A percentile compares a stretch with the other conserved stretches of the same genome.
phyloP scores from a whole-genome alignment of 2,329 filamentous ascomycete genomes.

The Aspergillus udagawae region DNA sequence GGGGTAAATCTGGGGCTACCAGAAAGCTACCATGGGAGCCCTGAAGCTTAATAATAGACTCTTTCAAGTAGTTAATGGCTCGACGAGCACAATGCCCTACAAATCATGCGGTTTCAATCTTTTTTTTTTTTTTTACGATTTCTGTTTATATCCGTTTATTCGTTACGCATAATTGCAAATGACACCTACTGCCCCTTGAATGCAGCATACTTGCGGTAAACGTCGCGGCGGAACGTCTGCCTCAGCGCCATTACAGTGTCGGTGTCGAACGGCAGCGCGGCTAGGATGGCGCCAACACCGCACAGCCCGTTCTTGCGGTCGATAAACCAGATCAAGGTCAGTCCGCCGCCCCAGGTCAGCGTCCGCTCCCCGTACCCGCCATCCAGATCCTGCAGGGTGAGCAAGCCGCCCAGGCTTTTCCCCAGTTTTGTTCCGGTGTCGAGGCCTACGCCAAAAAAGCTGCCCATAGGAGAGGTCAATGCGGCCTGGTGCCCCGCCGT shows the following conservation, averaged over 20 bases:
- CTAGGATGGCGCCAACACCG: constrained; percentile 40
- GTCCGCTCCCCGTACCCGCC: constrained; percentile 45
- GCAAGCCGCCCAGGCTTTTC: constrained; percentile 40
- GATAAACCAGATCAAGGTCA: constrained; percentile 48
- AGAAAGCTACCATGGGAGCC: not conserved
- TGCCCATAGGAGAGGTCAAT: constrained; percentile 28
- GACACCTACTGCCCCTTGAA: constrained; percentile 24
- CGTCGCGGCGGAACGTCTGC: constrained; percentile 40
- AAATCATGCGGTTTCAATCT: too few relatives aligned
- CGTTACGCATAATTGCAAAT: not conserved
- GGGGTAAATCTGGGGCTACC: not conserved
- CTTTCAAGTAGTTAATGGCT: too few relatives aligned
- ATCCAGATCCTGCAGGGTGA: constrained; percentile 40
- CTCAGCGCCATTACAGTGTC: constrained; percentile 31
- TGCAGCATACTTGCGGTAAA: constrained; percentile 38
- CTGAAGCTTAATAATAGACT: not conserved
- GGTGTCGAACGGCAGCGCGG: constrained; percentile 33
- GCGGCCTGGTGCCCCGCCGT: constrained; percentile 22
- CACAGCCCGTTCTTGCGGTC: constrained; percentile 47
- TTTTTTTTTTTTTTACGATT: too few relatives aligned
- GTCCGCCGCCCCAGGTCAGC: constrained; percentile 46
- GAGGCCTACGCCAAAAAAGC: constrained; percentile 36
- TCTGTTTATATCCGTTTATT: too few relatives aligned
- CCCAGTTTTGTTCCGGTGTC: constrained; percentile 31
- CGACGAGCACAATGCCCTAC: too few relatives aligned